Evolutionary conservation across 805 yeast species (phyloP).

Genomic region (Cyberlindnera xishuangbannaensis): DNA sequence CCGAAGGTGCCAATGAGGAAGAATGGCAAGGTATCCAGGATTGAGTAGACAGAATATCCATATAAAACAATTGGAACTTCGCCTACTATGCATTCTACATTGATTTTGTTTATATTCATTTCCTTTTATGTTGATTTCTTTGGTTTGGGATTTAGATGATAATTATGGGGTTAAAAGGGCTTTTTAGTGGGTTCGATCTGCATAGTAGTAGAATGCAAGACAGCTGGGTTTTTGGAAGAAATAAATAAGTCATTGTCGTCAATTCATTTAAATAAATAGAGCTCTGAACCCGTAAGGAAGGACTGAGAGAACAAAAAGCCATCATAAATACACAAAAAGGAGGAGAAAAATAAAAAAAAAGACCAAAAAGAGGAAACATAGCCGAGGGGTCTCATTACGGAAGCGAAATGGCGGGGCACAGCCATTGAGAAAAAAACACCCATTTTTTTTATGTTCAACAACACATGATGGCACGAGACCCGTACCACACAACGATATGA

Average conservation of each 20-base stretch:
- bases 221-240: no score
- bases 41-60: conserved; percentile 1
- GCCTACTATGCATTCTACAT: no score
- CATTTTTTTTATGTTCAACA: no score
- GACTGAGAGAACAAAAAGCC: neutral
- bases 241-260: conserved; percentile 9
- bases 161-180: conserved; percentile 1
- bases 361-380: neutral
- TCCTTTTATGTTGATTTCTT: neutral
- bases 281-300: neutral
- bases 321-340: neutral
- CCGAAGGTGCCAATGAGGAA: conserved; percentile 22
- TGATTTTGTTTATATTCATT: neutral
- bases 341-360: neutral
- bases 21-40: conserved; percentile 21
- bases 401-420: neutral
- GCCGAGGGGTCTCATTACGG: no score
- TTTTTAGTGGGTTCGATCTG: neutral
- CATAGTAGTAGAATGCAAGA: neutral
- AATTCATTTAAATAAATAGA: conserved; percentile 11
- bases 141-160: neutral
- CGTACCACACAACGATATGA: no score
- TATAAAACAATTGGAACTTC: no score
- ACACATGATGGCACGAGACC: no score
- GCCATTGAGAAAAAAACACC: neutral